Conservation (phyloP, 345 rosid genomes). For the Mallotus nudiflorus region DNA sequence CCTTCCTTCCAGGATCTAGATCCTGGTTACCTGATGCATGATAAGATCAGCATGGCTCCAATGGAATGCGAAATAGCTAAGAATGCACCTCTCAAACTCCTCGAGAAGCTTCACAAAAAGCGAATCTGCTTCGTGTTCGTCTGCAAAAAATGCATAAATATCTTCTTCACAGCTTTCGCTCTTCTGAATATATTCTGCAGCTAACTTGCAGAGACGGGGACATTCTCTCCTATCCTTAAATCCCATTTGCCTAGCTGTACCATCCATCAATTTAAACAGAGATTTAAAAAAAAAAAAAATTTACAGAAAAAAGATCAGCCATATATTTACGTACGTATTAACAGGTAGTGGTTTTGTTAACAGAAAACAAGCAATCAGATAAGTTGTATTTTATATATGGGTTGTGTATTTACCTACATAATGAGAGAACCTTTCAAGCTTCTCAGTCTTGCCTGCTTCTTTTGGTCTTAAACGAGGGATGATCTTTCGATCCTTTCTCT, state of each 20-base stretch:
- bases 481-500: slow-evolving; percentile 56
- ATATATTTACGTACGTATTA: too few species aligned
- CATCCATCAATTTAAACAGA: neutral
- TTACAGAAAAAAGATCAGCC: too few species aligned
- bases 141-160: slow-evolving; percentile 49
- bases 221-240: slow-evolving; percentile 64
- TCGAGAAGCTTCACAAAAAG: slow-evolving; percentile 60
- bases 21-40: slow-evolving; percentile 52
- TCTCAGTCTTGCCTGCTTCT: slow-evolving; percentile 43
- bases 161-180: slow-evolving; percentile 58
- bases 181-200: slow-evolving; percentile 53
- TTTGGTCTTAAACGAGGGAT: slow-evolving; percentile 52
- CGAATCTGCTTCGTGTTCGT: slow-evolving; percentile 54
- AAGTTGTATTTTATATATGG: neutral
- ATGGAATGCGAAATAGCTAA: slow-evolving; percentile 80
- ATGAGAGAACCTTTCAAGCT: slow-evolving; percentile 73
- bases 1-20: too few species aligned
- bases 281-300: too few species aligned
- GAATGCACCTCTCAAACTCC: slow-evolving; percentile 81
- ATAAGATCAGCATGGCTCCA: slow-evolving; percentile 69
- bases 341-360: too few species aligned
- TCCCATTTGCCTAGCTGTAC: slow-evolving; percentile 82
- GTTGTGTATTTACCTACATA: slow-evolving; percentile 56
- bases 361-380: too few species aligned
- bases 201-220: slow-evolving; percentile 68